Percentiles rank a stretch among this genome's conserved stretches.
Conservation (phyloP, 1,284 basidiomycete species). For the Ganoderma lingzhi region DNA sequence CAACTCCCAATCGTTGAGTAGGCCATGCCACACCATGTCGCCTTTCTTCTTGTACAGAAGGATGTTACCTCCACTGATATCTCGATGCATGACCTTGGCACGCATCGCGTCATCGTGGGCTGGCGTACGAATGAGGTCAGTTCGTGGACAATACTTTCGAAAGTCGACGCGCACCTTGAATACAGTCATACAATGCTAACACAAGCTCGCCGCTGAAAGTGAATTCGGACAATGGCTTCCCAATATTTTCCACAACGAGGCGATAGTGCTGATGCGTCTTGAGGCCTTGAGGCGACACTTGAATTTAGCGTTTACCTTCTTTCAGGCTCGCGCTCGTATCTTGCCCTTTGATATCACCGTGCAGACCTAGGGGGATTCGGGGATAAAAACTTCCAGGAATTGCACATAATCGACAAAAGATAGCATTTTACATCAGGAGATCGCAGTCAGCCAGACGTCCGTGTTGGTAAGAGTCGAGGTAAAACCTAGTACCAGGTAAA, state of each 20-base stretch:
- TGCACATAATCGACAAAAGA: too few relatives aligned
- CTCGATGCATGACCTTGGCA: conserved; percentile 15
- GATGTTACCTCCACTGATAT: conserved; percentile 24
- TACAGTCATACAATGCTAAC: not conserved
- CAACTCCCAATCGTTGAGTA: conserved; percentile 21
- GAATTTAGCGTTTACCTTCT: not conserved
- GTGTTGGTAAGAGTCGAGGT: too few relatives aligned
- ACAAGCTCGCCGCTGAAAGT: not conserved
- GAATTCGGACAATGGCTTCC: conserved; percentile 19
- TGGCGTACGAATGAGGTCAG: not conserved
- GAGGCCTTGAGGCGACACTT: not conserved
- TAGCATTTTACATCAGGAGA: too few relatives aligned
- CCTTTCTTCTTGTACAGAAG: conserved; percentile 8
- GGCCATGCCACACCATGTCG: not conserved
- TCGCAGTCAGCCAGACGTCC: too few relatives aligned
- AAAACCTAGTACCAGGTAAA: too few relatives aligned
- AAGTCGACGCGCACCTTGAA: not conserved
- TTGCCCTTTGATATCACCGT: conserved; percentile 24
- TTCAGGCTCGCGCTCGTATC: conserved; percentile 1
- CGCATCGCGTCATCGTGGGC: conserved; percentile 13
- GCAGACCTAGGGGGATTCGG: not conserved
- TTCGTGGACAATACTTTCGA: too few relatives aligned
- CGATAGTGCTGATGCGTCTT: conserved; percentile 26
- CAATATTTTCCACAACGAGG: conserved; percentile 24
- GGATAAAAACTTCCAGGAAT: too few relatives aligned